A percentile compares a stretch with the other conserved stretches of the same genome.
These are phyloP conservation scores for Cystofilobasidium macerans DNA, from an alignment of 768 basidiomycete genomes.

Conservation along the genomic window DNA sequence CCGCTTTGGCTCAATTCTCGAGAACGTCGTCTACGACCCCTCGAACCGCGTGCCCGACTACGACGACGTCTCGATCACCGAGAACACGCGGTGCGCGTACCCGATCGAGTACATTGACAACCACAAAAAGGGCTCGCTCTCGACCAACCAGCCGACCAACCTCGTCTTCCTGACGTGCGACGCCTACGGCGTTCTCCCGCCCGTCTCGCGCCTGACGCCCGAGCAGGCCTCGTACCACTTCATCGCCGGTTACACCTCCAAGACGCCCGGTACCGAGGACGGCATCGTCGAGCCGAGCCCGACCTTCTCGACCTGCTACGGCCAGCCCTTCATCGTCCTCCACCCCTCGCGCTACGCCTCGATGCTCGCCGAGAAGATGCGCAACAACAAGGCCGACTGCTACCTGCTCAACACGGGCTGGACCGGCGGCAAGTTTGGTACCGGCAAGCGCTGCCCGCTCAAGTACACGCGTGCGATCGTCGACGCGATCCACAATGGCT, in stretches of 20 bases:
- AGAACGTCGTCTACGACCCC: slow-evolving; percentile 97
- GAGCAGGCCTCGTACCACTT: slow-evolving; percentile 97
- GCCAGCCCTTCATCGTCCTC: slow-evolving; percentile 97
- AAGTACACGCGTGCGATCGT: slow-evolving; percentile 92
- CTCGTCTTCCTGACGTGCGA: slow-evolving; percentile 75
- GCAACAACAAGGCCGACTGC: slow-evolving; percentile 75
- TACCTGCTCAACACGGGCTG: slow-evolving; percentile 95
- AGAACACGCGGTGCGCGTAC: slow-evolving; percentile 98
- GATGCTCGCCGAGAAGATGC: slow-evolving; percentile 94
- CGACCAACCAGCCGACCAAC: slow-evolving; percentile 28
- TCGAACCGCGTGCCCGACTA: slow-evolving; percentile 73
- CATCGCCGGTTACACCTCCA: slow-evolving; percentile 80
- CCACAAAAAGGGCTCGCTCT: slow-evolving; percentile 21
- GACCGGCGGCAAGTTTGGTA: slow-evolving; percentile 83
- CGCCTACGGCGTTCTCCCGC: slow-evolving; percentile 94
- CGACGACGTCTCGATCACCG: slow-evolving; percentile 90
- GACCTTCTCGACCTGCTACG: slow-evolving; percentile 98
- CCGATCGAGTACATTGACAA: slow-evolving; percentile 9
- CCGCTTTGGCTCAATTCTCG: slow-evolving; percentile 88
- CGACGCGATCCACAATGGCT: slow-evolving; percentile 90
- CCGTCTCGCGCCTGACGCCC: slow-evolving; percentile 79
- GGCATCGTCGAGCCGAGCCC: slow-evolving; percentile 96
- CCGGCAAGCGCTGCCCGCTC: slow-evolving; percentile 89
- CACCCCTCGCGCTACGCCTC: slow-evolving; percentile 85
- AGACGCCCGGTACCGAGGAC: slow-evolving; percentile 98